phyloP scores from a whole-genome alignment of 352 stramenopile species.

The Pythium angustatum region DNA sequence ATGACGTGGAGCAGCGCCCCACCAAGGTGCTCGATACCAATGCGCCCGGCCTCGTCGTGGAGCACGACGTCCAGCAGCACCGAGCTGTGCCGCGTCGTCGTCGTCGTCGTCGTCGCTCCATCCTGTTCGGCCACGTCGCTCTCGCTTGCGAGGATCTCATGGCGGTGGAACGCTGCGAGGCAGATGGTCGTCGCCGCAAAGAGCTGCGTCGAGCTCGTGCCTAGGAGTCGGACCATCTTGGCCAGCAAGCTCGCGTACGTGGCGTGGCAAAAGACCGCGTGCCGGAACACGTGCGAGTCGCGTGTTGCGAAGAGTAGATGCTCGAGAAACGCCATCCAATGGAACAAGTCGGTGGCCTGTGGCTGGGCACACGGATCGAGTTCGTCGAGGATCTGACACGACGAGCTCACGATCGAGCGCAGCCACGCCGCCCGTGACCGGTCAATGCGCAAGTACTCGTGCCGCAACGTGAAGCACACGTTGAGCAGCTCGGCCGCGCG shows the following conservation, averaged over 20 bases:
- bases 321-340: constrained; percentile 67
- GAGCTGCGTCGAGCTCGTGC: constrained; percentile 56
- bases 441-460: constrained; percentile 30
- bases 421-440: constrained; percentile 41
- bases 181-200: constrained; percentile 65
- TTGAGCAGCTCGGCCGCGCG: constrained; percentile 59
- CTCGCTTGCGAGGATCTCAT: constrained; percentile 39
- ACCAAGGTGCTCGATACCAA: constrained; percentile 62
- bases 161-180: constrained; percentile 55
- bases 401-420: constrained; percentile 71
- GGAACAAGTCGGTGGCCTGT: constrained; percentile 53
- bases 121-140: no score
- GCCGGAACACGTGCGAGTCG: constrained; percentile 31
- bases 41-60: constrained; percentile 32
- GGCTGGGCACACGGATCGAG: constrained; percentile 40
- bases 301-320: constrained; percentile 44
- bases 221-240: constrained; percentile 63
- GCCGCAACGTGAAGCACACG: constrained; percentile 40
- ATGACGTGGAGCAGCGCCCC: constrained; percentile 76
- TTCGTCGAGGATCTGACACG: constrained; percentile 65
- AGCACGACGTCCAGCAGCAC: constrained; percentile 61
- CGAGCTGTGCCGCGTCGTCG: neutral
- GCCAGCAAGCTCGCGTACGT: constrained; percentile 67
- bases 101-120: neutral
- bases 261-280: constrained; percentile 39